phyloP scores from a whole-genome alignment of 2,329 filamentous ascomycete species.

The Penicillium sp. region DNA sequence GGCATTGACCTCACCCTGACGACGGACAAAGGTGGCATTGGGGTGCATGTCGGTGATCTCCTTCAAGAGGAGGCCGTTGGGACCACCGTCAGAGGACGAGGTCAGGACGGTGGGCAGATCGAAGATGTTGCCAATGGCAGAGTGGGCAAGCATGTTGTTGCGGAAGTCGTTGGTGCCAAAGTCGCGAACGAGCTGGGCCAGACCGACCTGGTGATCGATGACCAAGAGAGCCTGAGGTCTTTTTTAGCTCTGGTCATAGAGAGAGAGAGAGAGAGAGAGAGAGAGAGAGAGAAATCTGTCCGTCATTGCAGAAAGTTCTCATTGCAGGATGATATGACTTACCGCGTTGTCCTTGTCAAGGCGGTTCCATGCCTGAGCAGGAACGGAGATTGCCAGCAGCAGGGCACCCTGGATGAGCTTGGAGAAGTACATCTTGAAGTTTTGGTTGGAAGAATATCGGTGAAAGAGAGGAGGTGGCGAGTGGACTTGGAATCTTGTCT shows the following conservation, averaged over 20 bases:
- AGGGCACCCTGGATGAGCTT: conserved; percentile 23
- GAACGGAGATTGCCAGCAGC: conserved; percentile 15
- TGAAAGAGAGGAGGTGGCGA: neutral
- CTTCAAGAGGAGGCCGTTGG: conserved; percentile 64
- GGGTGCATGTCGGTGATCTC: conserved; percentile 66
- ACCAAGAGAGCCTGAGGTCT: conserved; percentile 20
- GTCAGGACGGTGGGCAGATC: conserved; percentile 64
- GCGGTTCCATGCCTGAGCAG: conserved; percentile 22
- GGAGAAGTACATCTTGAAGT: conserved; percentile 10
- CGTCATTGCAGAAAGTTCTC: no score
- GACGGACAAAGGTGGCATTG: conserved; percentile 57
- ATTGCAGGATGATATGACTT: neutral
- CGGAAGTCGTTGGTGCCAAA: conserved; percentile 60
- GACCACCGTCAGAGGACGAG: conserved; percentile 62
- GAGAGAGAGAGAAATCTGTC: no score
- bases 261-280: no score
- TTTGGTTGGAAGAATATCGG: neutral
- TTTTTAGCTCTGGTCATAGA: neutral
- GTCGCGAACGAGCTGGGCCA: conserved; percentile 52
- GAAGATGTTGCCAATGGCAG: conserved; percentile 60
- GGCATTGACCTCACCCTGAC: conserved; percentile 67
- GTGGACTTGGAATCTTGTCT: neutral
- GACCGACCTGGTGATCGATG: conserved; percentile 33
- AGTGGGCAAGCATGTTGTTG: conserved; percentile 62
- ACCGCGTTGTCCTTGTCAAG: conserved; percentile 24